Evolutionary conservation across 2,329 filamentous ascomycete species (phyloP).

Genomic region (Botryotinia narcissicola): DNA sequence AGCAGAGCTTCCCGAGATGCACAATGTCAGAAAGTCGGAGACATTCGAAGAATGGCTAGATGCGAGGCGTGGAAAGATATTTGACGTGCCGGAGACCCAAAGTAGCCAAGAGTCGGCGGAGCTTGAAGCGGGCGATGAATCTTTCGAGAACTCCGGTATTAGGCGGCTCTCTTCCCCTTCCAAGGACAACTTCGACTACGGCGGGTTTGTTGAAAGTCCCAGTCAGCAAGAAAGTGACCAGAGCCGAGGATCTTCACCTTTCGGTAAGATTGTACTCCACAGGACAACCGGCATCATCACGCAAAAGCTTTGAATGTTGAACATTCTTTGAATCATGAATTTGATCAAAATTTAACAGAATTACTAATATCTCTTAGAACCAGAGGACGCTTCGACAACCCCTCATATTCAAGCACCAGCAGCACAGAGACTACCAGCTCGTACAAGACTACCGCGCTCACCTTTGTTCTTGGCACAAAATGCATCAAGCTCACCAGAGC

Average conservation of each 20-base stretch:
- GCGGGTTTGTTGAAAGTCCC: slow-evolving; percentile 33
- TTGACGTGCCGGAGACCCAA: background rate
- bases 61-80: slow-evolving; percentile 2
- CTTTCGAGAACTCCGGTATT: slow-evolving; percentile 3
- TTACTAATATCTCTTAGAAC: slow-evolving; percentile 27
- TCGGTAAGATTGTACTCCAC: slow-evolving; percentile 21
- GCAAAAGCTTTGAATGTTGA: background rate
- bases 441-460: slow-evolving; percentile 35
- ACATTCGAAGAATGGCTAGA: slow-evolving; percentile 8
- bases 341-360: background rate
- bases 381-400: slow-evolving; percentile 35
- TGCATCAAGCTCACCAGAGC: slow-evolving; percentile 37
- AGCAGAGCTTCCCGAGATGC: background rate
- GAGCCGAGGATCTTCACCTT: slow-evolving; percentile 26
- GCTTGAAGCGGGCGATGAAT: slow-evolving; percentile 4
- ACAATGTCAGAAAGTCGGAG: background rate
- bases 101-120: slow-evolving; percentile 14
- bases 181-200: slow-evolving; percentile 36
- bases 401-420: slow-evolving; percentile 25
- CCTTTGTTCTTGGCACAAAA: slow-evolving; percentile 38
- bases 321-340: background rate
- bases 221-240: slow-evolving; percentile 16
- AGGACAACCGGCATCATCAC: background rate
- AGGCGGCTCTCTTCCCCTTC: slow-evolving; percentile 21
- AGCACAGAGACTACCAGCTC: slow-evolving; percentile 20